These are phyloP conservation scores for Colletotrichum filicis DNA, from an alignment of 2,329 filamentous ascomycete species.

Conservation along the genomic window DNA sequence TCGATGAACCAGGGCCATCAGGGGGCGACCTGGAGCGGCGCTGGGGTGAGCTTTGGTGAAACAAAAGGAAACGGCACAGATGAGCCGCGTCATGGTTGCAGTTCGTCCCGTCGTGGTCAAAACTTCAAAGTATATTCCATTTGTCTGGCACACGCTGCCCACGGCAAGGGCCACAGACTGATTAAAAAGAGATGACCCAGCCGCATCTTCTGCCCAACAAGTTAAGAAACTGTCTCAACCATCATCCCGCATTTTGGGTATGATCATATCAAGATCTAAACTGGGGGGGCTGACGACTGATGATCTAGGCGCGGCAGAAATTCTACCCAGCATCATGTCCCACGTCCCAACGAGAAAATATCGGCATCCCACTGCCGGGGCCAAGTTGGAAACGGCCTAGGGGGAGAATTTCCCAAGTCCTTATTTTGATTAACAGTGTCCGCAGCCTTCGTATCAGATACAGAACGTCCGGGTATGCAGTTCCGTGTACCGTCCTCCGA, in stretches of 20 bases:
- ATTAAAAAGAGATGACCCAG: neutral
- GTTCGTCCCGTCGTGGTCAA: constrained; percentile 15
- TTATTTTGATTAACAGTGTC: neutral
- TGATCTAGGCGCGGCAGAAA: neutral
- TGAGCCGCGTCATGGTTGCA: constrained; percentile 14
- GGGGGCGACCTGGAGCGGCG: neutral
- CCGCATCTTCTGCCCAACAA: neutral
- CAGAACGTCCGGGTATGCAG: neutral
- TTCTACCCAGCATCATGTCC: neutral
- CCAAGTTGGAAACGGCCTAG: neutral
- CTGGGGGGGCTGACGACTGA: neutral
- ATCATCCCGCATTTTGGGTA: neutral
- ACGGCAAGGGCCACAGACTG: neutral
- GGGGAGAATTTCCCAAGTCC: neutral
- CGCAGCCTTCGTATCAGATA: neutral
- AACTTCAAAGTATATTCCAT: neutral
- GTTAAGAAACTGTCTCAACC: neutral
- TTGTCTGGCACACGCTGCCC: constrained; percentile 12
- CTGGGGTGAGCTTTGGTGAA: constrained; percentile 12
- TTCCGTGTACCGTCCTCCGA: neutral
- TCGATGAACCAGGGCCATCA: neutral
- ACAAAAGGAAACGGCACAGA: constrained; percentile 19
- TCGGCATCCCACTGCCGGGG: neutral
- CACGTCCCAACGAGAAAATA: neutral
- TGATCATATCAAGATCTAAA: neutral